A percentile compares a stretch with the other conserved stretches of the same genome.
phyloP scores from a whole-genome alignment of 73 alveolate species.

The Diophrys sp. region DNA sequence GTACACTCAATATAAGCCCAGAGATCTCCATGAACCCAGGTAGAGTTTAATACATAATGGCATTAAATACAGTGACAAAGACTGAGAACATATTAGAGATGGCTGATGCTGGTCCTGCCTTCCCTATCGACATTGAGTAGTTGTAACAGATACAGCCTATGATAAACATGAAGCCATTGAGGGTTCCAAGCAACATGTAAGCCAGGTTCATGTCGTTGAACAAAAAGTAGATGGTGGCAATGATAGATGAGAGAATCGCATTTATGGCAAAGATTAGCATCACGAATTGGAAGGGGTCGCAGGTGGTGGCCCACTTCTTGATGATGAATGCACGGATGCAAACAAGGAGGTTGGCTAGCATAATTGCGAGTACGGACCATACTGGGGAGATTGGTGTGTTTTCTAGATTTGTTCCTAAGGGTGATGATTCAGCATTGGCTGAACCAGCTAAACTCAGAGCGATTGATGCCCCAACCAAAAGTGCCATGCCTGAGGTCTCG shows the following conservation, averaged over 20 bases:
- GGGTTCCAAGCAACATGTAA: neutral
- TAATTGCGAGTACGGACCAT: neutral
- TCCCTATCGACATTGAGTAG: neutral
- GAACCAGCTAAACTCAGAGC: neutral
- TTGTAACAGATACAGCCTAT: neutral
- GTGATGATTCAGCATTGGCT: neutral
- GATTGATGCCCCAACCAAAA: neutral
- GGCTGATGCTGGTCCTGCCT: slow-evolving; percentile 4
- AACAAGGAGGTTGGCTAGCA: neutral
- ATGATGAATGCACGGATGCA: neutral
- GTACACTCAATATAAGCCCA: neutral
- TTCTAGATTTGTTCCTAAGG: neutral
- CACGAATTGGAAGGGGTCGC: neutral
- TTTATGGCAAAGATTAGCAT: neutral
- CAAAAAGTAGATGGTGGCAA: neutral
- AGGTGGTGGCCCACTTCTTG: neutral
- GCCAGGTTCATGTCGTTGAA: neutral
- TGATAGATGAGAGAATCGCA: neutral
- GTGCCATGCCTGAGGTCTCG: neutral
- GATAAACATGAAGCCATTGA: neutral
- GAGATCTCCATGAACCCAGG: neutral
- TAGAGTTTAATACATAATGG: neutral
- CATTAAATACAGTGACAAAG: neutral
- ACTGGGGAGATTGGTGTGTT: neutral
- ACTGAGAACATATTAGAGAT: neutral